Percentiles rank a stretch among this genome's conserved stretches.
These are phyloP conservation scores for Scheffersomyces amazonensis DNA, from an alignment of 805 yeast genomes.

Conservation along the genomic window DNA sequence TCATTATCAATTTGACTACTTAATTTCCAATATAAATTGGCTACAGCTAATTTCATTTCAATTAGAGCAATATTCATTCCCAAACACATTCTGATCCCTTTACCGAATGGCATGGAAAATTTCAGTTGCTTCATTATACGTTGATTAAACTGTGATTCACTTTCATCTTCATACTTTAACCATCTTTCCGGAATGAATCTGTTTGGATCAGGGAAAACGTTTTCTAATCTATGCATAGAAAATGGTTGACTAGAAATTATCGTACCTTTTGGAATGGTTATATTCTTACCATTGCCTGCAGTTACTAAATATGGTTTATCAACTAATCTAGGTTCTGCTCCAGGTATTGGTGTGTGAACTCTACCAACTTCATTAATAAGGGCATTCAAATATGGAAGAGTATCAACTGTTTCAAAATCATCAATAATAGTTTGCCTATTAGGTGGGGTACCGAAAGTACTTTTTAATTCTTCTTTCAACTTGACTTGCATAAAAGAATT, in stretches of 20 bases:
- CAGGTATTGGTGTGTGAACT: slow-evolving; percentile 70
- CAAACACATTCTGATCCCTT: slow-evolving; percentile 71
- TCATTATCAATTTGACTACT: slow-evolving; percentile 34
- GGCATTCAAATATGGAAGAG: slow-evolving; percentile 57
- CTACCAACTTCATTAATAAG: slow-evolving; percentile 60
- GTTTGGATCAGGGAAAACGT: slow-evolving; percentile 51
- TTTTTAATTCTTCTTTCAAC: slow-evolving; percentile 46
- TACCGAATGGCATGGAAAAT: slow-evolving; percentile 67
- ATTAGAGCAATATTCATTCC: slow-evolving; percentile 67
- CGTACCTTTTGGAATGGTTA: slow-evolving; percentile 49
- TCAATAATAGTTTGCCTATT: slow-evolving; percentile 15
- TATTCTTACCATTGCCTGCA: slow-evolving; percentile 20
- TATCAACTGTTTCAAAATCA: slow-evolving; percentile 45
- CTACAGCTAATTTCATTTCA: slow-evolving; percentile 59
- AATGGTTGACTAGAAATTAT: slow-evolving; percentile 64
- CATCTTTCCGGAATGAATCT: slow-evolving; percentile 62
- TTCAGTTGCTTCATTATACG: slow-evolving; percentile 46
- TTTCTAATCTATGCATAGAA: slow-evolving; percentile 53
- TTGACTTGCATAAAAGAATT: slow-evolving; percentile 43
- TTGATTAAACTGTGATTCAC: slow-evolving; percentile 21
- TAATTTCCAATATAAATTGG: slow-evolving; percentile 52
- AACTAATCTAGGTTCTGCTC: slow-evolving; percentile 60
- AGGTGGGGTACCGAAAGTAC: slow-evolving; percentile 31
- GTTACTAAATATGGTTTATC: slow-evolving; percentile 25
- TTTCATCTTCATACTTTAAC: slow-evolving; percentile 41